A percentile compares a stretch with the other conserved stretches of the same genome.
Conservation (phyloP, 2,329 filamentous ascomycete species). For the Westerdykella aurantiaca region DNA sequence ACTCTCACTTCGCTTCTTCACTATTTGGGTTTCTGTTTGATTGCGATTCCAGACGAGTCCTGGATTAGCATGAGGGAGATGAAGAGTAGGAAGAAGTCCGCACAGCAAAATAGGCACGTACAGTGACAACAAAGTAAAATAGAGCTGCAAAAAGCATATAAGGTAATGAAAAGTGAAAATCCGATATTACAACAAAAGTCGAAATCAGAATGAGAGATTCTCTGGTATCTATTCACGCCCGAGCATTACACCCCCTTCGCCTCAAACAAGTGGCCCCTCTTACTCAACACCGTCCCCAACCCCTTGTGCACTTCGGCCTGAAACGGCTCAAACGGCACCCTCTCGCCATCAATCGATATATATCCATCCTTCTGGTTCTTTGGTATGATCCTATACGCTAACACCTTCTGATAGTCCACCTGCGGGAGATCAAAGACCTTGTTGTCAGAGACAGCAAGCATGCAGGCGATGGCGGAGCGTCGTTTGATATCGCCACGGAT, state of each 20-base stretch:
- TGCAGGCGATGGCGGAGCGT: slow-evolving; percentile 59
- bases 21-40: too few relatives aligned
- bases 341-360: slow-evolving; percentile 92
- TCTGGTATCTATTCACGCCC: too few relatives aligned
- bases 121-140: too few relatives aligned
- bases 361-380: slow-evolving; percentile 59
- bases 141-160: too few relatives aligned
- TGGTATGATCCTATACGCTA: slow-evolving; percentile 81
- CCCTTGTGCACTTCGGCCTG: slow-evolving; percentile 84
- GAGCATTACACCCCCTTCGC: slow-evolving; percentile 34
- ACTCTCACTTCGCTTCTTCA: too few relatives aligned
- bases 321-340: slow-evolving; percentile 78
- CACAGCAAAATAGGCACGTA: too few relatives aligned
- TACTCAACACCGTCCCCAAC: slow-evolving; percentile 78
- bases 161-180: too few relatives aligned
- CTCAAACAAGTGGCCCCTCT: slow-evolving; percentile 66
- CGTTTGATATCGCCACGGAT: slow-evolving; percentile 71
- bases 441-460: slow-evolving; percentile 66
- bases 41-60: too few relatives aligned
- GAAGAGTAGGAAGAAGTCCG: too few relatives aligned
- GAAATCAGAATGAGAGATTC: too few relatives aligned
- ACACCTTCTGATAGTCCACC: slow-evolving; percentile 76
- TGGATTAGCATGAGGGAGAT: too few relatives aligned
- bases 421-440: slow-evolving; percentile 73
- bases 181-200: too few relatives aligned